Percentiles rank a stretch among this genome's conserved stretches.
Conservation (phyloP, 441 rosid genomes). For the Croton setiger region DNA sequence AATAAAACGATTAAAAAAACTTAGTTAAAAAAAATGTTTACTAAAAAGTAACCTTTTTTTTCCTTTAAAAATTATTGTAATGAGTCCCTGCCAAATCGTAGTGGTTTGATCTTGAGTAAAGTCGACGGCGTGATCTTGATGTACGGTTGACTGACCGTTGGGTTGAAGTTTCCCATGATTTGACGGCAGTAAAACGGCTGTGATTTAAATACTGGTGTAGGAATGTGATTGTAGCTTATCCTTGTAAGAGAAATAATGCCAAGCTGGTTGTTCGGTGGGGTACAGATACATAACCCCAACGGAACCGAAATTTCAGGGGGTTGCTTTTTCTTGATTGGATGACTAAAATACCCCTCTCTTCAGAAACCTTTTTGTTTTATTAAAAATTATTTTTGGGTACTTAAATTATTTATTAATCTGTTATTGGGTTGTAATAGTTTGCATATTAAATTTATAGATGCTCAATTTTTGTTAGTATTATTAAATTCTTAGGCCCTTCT, state of each 20-base stretch:
- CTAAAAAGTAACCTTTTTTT: too few species aligned
- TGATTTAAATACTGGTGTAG: background rate
- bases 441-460: too few species aligned
- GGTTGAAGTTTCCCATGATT: background rate
- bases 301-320: slow-evolving; percentile 27
- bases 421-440: too few species aligned
- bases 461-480: too few species aligned
- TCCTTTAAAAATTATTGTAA: background rate
- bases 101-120: background rate
- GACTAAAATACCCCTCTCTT: slow-evolving; percentile 2
- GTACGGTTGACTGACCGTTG: background rate
- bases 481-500: too few species aligned
- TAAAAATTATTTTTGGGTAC: too few species aligned
- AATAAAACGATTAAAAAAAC: too few species aligned
- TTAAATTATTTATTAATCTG: too few species aligned
- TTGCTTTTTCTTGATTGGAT: background rate
- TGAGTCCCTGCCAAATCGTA: background rate
- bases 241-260: background rate
- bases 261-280: background rate
- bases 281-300: slow-evolving; percentile 4
- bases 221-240: background rate
- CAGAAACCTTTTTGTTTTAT: background rate
- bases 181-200: background rate
- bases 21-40: too few species aligned
- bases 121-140: background rate